Conservation (phyloP, 257 asterid genomes). For the Jaltomata sinuosa region DNA sequence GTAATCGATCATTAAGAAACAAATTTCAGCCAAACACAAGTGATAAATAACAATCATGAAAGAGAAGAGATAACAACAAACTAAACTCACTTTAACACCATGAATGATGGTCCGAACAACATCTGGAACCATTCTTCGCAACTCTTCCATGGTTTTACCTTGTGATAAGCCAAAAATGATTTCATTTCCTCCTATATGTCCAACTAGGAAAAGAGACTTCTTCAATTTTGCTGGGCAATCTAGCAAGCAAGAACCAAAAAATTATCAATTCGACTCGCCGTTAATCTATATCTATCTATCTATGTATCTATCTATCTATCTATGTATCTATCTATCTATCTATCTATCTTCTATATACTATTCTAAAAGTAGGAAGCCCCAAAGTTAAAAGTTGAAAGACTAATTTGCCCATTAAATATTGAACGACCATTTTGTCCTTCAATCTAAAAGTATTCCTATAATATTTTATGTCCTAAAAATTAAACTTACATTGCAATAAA, state of each 20-base stretch:
- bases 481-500: too few species aligned
- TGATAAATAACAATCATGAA: neutral
- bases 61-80: neutral
- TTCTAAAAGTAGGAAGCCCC: too few species aligned
- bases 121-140: neutral
- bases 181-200: conserved; percentile 13
- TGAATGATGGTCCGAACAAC: conserved; percentile 8
- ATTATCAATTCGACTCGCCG: neutral
- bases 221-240: neutral
- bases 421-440: too few species aligned
- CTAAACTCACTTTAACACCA: conserved; percentile 2
- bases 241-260: conserved; percentile 11
- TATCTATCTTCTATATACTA: too few species aligned
- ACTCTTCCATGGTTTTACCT: conserved; percentile 16
- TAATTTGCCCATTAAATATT: neutral
- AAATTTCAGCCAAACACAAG: neutral
- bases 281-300: too few species aligned
- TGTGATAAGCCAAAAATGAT: conserved; percentile 1
- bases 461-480: too few species aligned
- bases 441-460: too few species aligned
- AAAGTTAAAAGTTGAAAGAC: too few species aligned
- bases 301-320: too few species aligned
- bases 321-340: too few species aligned
- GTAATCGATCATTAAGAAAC: neutral
- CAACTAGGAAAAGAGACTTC: conserved; percentile 6